phyloP scores from a whole-genome alignment of 768 basidiomycete genomes.

The Hygrocybe punicea region DNA sequence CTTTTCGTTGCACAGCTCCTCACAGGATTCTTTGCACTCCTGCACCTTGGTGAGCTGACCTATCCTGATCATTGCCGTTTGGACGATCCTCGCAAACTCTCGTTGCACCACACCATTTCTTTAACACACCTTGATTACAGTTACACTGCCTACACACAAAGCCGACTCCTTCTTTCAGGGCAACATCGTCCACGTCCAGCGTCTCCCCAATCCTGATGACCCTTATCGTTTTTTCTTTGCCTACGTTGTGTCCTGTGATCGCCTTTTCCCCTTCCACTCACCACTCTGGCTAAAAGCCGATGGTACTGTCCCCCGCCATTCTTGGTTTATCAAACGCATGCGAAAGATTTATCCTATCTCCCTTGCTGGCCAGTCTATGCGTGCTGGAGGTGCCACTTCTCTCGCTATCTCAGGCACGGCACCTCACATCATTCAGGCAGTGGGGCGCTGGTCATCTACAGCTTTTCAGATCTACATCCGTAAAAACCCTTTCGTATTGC shows the following conservation, averaged over 20 bases:
- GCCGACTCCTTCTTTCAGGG: too few relatives aligned
- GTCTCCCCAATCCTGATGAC: conserved; percentile 5
- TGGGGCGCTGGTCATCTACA: conserved; percentile 39
- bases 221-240: conserved; percentile 13
- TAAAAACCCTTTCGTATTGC: too few relatives aligned
- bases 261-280: conserved; percentile 21
- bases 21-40: conserved; percentile 12
- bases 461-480: conserved; percentile 31
- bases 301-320: conserved; percentile 30
- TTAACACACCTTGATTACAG: too few relatives aligned
- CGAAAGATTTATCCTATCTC: conserved; percentile 17
- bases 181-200: conserved; percentile 19
- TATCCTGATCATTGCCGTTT: neutral
- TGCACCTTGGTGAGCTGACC: neutral
- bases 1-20: conserved; percentile 18
- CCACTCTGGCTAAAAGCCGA: conserved; percentile 34
- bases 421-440: too few relatives aligned
- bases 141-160: too few relatives aligned
- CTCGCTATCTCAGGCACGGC: too few relatives aligned
- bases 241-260: conserved; percentile 28
- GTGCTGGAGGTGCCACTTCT: conserved; percentile 39
- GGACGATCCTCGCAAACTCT: neutral
- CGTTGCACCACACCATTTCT: too few relatives aligned
- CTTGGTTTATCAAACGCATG: too few relatives aligned
- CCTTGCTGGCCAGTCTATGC: conserved; percentile 37